Conservation (phyloP, 192 early-diverging fungal genomes). For the Cladochytrium replicatum region DNA sequence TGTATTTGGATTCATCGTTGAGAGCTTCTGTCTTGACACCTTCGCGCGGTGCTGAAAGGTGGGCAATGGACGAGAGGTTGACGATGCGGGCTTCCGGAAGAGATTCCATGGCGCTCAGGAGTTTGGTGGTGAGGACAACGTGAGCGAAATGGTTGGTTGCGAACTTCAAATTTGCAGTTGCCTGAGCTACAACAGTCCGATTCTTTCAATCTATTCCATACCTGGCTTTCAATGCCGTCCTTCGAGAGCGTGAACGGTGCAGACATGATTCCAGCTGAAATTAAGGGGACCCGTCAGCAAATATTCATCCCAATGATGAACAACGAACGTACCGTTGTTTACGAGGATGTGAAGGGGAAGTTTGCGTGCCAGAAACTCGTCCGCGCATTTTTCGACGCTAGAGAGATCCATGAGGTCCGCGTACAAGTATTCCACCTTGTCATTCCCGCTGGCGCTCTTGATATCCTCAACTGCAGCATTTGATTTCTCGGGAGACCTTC, state of each 20-base stretch:
- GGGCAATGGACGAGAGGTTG: slow-evolving; percentile 26
- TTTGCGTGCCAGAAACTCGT: slow-evolving; percentile 15
- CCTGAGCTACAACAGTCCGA: no score
- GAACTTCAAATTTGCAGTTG: no score
- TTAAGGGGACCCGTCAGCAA: no score
- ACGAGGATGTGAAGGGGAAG: slow-evolving; percentile 39
- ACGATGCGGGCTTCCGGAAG: slow-evolving; percentile 40
- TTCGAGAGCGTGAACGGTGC: slow-evolving; percentile 24
- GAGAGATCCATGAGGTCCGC: neutral
- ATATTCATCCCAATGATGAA: no score
- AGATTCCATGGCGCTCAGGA: slow-evolving; percentile 27
- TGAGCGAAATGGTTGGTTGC: slow-evolving; percentile 38
- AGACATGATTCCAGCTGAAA: no score
- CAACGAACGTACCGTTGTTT: slow-evolving; percentile 31
- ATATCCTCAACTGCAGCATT: neutral
- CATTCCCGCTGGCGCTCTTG: neutral
- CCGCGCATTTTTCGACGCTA: slow-evolving; percentile 10
- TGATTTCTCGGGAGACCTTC: no score
- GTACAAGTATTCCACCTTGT: neutral
- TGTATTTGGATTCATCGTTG: slow-evolving; percentile 20
- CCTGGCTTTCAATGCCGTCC: slow-evolving; percentile 47
- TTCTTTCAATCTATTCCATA: no score
- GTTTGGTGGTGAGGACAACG: slow-evolving; percentile 24
- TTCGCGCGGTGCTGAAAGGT: slow-evolving; percentile 14
- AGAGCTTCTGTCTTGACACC: slow-evolving; percentile 36